Percentiles rank a stretch among this genome's conserved stretches.
Evolutionary conservation across 305 asterid genomes (phyloP).

Genomic region (Solanum chacoense): DNA sequence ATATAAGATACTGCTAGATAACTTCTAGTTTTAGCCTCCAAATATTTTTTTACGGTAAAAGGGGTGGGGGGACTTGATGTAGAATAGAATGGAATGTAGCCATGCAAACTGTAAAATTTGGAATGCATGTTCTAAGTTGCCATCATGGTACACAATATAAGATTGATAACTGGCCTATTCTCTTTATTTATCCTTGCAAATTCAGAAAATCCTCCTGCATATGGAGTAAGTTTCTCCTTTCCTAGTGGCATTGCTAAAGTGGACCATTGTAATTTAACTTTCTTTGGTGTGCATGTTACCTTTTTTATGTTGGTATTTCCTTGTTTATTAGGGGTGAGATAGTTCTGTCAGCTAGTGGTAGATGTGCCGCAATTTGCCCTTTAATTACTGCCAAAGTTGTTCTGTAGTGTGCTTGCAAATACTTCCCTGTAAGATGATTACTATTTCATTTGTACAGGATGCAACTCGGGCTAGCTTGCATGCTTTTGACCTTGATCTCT

Average conservation of each 20-base stretch:
- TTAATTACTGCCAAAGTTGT: background rate
- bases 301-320: background rate
- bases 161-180: background rate
- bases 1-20: background rate
- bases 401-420: background rate
- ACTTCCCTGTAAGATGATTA: background rate
- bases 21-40: too few relatives aligned
- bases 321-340: background rate
- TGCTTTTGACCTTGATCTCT: slow-evolving; percentile 60
- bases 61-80: too few relatives aligned
- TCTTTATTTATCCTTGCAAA: background rate
- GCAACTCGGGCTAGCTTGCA: slow-evolving; percentile 36
- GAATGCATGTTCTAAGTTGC: too few relatives aligned
- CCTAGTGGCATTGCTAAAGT: background rate
- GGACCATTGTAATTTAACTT: background rate
- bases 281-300: background rate
- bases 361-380: background rate
- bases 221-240: background rate
- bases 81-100: too few relatives aligned
- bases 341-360: background rate
- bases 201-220: background rate
- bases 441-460: background rate
- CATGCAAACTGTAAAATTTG: too few relatives aligned
- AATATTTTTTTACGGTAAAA: too few relatives aligned
- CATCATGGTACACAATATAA: too few relatives aligned